Percentiles rank a stretch among this genome's conserved stretches.
Evolutionary conservation across 768 basidiomycete genomes (phyloP).

Genomic region (Candolleomyces aberdarensis): DNA sequence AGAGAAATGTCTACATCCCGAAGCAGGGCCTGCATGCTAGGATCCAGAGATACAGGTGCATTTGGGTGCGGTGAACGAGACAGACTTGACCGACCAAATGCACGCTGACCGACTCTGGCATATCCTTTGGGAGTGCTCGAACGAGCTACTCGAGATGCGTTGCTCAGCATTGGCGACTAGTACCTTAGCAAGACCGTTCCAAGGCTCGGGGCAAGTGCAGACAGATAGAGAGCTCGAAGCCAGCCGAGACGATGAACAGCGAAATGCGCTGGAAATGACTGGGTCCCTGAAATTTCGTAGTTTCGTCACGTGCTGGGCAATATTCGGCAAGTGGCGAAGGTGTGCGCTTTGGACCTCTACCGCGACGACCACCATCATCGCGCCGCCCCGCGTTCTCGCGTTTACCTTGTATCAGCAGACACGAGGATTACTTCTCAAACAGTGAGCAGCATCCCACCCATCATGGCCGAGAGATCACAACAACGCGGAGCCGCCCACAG

Average conservation of each 20-base stretch:
- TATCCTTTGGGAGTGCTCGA: slow-evolving; percentile 5
- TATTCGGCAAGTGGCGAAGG: not conserved
- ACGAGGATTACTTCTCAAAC: not conserved
- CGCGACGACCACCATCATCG: not conserved
- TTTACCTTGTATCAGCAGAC: not conserved
- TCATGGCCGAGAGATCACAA: slow-evolving; percentile 10
- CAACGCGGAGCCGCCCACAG: slow-evolving; percentile 8
- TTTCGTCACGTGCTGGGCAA: not conserved
- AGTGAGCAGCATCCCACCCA: not conserved
- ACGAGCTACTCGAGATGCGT: slow-evolving; percentile 7
- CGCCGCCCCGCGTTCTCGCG: not conserved
- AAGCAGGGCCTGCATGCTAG: slow-evolving; percentile 58
- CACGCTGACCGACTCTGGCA: slow-evolving; percentile 3
- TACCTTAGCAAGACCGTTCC: not conserved
- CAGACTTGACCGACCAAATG: slow-evolving; percentile 5
- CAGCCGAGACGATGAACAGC: not conserved
- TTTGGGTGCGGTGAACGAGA: slow-evolving; percentile 40
- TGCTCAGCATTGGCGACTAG: slow-evolving; percentile 3
- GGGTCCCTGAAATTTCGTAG: not conserved
- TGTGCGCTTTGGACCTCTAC: not conserved
- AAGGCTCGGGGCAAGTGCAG: not conserved
- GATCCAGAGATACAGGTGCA: slow-evolving; percentile 60
- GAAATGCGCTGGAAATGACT: not conserved
- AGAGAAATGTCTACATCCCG: slow-evolving; percentile 69
- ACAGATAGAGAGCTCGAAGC: not conserved